Conservation (phyloP, 1,284 basidiomycete genomes). For the Leccinum olivaceoglutinosum region DNA sequence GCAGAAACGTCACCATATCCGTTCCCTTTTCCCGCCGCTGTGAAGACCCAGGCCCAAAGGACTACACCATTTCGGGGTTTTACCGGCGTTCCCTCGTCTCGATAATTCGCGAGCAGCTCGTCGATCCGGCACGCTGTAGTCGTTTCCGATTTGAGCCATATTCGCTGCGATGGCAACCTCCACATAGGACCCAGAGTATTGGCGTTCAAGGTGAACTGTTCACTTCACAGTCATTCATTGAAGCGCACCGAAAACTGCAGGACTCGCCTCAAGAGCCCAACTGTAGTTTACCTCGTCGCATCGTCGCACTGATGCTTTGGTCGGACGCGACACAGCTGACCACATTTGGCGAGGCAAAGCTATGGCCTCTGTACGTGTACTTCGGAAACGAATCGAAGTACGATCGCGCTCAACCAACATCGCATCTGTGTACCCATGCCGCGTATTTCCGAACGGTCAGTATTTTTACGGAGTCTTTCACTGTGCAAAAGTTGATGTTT, state of each 20-base stretch:
- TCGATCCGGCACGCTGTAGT: neutral
- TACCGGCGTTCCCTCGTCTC: neutral
- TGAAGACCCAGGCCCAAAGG: neutral
- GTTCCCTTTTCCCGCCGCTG: neutral
- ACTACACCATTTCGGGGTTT: neutral
- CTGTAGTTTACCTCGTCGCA: neutral
- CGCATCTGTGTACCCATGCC: neutral
- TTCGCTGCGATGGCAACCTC: neutral
- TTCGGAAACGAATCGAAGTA: neutral
- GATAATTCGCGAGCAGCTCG: neutral
- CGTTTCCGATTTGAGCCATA: neutral
- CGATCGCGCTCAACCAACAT: neutral
- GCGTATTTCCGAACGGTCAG: neutral
- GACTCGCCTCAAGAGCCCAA: neutral
- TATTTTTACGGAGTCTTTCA: neutral
- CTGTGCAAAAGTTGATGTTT: neutral
- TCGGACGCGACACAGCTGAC: neutral
- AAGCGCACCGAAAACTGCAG: neutral
- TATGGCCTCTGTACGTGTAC: neutral
- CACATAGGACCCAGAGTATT: neutral
- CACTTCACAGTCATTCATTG: neutral
- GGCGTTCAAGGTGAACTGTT: neutral
- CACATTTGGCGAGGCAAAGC: neutral
- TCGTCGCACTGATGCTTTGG: neutral
- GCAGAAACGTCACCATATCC: neutral